Evolutionary conservation across 2,329 filamentous ascomycete genomes (phyloP).

Genomic region (Colletotrichum tanaceti): DNA sequence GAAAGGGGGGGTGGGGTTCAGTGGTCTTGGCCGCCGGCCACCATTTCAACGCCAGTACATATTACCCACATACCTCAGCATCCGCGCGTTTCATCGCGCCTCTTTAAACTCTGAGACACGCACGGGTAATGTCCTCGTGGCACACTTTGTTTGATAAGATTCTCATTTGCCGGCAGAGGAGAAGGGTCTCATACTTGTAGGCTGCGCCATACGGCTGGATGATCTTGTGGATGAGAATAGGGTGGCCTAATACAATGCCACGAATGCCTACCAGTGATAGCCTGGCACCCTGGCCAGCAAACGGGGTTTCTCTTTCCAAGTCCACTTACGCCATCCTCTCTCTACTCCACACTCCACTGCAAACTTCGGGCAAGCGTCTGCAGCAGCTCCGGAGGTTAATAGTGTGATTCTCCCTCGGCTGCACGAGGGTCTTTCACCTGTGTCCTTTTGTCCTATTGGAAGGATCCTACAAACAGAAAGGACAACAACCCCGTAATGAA

Average conservation of each 20-base stretch:
- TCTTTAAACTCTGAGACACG: not conserved
- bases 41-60: not conserved
- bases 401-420: not conserved
- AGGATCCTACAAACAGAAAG: not conserved
- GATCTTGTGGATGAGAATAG: not conserved
- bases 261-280: too few relatives aligned
- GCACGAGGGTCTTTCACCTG: not conserved
- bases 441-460: not conserved
- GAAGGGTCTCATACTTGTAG: too few relatives aligned
- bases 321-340: not conserved
- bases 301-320: not conserved
- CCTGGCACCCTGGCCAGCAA: not conserved
- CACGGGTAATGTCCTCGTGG: not conserved
- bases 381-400: not conserved
- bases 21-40: not conserved
- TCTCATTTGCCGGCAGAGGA: too few relatives aligned
- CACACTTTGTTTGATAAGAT: not conserved
- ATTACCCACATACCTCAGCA: too few relatives aligned
- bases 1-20: not conserved
- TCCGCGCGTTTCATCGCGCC: not conserved
- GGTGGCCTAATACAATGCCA: too few relatives aligned
- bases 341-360: not conserved
- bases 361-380: not conserved
- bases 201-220: not conserved
- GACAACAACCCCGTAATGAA: not conserved